Evolutionary conservation across 495 filamentous ascomycete genomes (phyloP).

Genomic region (Friedmanniomyces endolithicus): DNA sequence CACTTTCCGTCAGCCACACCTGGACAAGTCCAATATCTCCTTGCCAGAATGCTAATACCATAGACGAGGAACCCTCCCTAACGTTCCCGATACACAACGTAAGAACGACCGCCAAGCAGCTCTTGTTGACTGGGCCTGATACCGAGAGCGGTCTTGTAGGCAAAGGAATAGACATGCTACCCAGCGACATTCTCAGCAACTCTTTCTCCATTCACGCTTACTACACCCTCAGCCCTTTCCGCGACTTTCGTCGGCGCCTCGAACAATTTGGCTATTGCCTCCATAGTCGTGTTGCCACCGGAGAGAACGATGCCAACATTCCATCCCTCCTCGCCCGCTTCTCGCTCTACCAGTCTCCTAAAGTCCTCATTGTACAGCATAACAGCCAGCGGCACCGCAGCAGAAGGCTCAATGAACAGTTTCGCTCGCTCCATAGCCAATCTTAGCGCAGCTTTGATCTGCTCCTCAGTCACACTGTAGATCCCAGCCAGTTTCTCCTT

Average conservation of each 20-base stretch:
- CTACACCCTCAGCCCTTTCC: constrained; percentile 29
- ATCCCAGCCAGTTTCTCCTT: constrained; percentile 55
- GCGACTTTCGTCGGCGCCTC: constrained; percentile 22
- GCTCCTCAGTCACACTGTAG: constrained; percentile 65
- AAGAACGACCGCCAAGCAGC: too few relatives aligned
- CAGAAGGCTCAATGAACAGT: constrained; percentile 80
- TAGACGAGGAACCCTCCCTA: too few relatives aligned
- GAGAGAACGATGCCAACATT: constrained; percentile 79
- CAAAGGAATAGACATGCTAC: constrained; percentile 9
- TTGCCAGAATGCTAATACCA: too few relatives aligned
- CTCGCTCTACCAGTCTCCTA: constrained; percentile 50
- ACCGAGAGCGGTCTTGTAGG: too few relatives aligned
- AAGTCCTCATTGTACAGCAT: constrained; percentile 80
- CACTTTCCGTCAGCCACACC: too few relatives aligned
- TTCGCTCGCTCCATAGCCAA: constrained; percentile 84
- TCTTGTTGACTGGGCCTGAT: too few relatives aligned
- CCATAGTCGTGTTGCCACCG: constrained; percentile 83
- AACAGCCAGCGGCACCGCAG: constrained; percentile 73
- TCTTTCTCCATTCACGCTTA: constrained; percentile 31
- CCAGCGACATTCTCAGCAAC: constrained; percentile 39
- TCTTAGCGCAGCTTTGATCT: constrained; percentile 66
- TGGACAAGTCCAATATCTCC: too few relatives aligned
- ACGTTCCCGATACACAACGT: too few relatives aligned
- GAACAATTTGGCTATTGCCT: constrained; percentile 59
- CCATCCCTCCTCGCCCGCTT: constrained; percentile 64